These are phyloP conservation scores for Alternaria novae-zelandiae DNA, from an alignment of 2,329 filamentous ascomycete species.

Conservation along the genomic window DNA sequence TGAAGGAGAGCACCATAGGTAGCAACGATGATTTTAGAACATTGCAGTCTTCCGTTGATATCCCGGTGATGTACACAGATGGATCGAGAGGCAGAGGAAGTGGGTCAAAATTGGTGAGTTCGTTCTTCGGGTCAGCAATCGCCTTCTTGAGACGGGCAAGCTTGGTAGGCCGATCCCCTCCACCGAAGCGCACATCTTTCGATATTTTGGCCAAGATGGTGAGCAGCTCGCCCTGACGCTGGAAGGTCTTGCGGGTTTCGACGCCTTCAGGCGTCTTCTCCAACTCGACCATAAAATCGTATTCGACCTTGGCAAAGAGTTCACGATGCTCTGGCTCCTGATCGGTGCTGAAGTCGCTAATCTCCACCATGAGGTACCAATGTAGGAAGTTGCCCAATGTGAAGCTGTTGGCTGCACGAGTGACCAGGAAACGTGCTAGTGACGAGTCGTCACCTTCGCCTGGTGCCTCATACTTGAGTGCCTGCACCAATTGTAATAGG, in stretches of 20 bases:
- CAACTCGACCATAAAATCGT: conserved; percentile 92
- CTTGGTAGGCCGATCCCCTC: conserved; percentile 79
- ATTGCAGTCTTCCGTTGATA: conserved; percentile 81
- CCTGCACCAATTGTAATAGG: conserved; percentile 91
- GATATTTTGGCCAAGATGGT: conserved; percentile 87
- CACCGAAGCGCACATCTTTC: conserved; percentile 82
- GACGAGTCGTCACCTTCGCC: conserved; percentile 79
- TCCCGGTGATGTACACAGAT: conserved; percentile 76
- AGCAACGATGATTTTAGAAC: conserved; percentile 97
- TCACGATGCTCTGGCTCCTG: conserved; percentile 78
- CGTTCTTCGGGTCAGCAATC: conserved; percentile 87
- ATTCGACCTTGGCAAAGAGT: conserved; percentile 91
- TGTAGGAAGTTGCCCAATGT: conserved; percentile 93
- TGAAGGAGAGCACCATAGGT: conserved; percentile 90
- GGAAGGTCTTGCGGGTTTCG: conserved; percentile 75
- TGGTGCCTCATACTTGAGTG: conserved; percentile 72
- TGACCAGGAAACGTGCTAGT: conserved; percentile 85
- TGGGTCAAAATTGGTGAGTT: conserved; percentile 81
- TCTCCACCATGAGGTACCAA: conserved; percentile 99
- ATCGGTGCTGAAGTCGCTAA: conserved; percentile 79
- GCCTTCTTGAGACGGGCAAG: conserved; percentile 84
- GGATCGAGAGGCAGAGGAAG: conserved; percentile 90
- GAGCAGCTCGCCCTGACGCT: conserved; percentile 88
- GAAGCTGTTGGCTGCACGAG: conserved; percentile 85
- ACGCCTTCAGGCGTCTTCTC: conserved; percentile 73